Evolutionary conservation across 805 yeast species (phyloP).

Genomic region (Pichia deserticola): DNA sequence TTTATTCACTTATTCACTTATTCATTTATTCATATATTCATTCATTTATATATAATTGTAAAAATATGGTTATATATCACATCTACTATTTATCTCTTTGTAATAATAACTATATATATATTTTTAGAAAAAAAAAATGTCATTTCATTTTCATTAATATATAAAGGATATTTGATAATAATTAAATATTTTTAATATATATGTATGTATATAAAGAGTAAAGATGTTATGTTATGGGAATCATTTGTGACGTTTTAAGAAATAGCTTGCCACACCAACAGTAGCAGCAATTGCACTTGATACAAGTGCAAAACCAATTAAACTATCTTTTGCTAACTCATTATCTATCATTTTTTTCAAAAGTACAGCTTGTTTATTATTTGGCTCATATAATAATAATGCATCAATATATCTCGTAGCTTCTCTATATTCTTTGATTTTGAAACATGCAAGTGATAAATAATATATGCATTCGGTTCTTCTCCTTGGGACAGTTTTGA

Average conservation of each 20-base stretch:
- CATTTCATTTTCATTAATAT: too few species aligned
- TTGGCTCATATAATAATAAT: constrained; percentile 72
- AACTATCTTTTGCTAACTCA: constrained; percentile 77
- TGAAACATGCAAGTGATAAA: constrained; percentile 78
- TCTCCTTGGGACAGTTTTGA: constrained; percentile 71
- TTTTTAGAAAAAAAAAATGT: too few species aligned
- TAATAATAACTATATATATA: too few species aligned
- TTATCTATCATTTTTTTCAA: constrained; percentile 75
- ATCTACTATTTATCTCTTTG: too few species aligned
- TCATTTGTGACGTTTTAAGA: constrained; percentile 5
- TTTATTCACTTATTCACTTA: too few species aligned
- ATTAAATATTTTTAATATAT: too few species aligned
- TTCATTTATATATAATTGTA: too few species aligned
- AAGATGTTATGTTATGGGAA: too few species aligned
- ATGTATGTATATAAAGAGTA: too few species aligned
- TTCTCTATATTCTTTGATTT: constrained; percentile 78
- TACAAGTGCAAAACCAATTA: constrained; percentile 80
- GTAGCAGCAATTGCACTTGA: constrained; percentile 84
- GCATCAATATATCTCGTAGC: constrained; percentile 82
- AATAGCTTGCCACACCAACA: constrained; percentile 37
- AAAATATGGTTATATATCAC: too few species aligned
- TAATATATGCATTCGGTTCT: constrained; percentile 88
- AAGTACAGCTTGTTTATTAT: constrained; percentile 66
- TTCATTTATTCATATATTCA: too few species aligned
- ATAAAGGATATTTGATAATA: too few species aligned